Conservation (phyloP, 2,329 filamentous ascomycete genomes). For the Fusarium globosum region DNA sequence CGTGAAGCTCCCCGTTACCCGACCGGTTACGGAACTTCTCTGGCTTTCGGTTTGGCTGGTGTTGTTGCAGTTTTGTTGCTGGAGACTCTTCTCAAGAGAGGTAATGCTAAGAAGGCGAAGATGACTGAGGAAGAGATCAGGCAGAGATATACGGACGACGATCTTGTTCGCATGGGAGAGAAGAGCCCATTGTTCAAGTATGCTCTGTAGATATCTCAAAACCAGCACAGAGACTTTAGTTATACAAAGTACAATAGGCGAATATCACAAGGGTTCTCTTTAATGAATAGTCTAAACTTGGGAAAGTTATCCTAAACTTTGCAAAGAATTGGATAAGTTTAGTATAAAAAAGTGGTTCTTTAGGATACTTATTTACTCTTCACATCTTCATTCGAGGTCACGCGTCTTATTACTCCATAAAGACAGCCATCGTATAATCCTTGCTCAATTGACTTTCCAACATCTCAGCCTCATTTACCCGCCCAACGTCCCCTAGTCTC, state of each 20-base stretch:
- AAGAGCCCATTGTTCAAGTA: conserved; percentile 22
- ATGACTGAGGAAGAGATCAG: conserved; percentile 3
- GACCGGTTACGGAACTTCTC: conserved; percentile 11
- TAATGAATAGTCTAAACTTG: background rate
- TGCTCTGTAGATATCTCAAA: background rate
- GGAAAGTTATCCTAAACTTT: background rate
- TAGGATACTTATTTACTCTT: background rate
- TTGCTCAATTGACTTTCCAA: background rate
- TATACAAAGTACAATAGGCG: background rate
- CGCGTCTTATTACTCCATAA: background rate
- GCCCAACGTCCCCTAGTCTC: background rate
- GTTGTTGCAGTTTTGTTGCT: conserved; percentile 5
- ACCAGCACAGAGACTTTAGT: too few relatives aligned
- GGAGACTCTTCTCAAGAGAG: conserved; percentile 4
- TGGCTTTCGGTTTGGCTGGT: conserved; percentile 14
- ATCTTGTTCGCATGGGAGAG: conserved; percentile 22
- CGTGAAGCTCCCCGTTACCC: conserved; percentile 15
- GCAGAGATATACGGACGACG: conserved; percentile 5
- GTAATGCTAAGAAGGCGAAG: conserved; percentile 15
- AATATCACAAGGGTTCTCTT: background rate
- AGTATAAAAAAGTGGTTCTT: rapidly evolving
- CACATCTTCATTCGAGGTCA: background rate
- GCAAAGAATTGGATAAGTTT: too few relatives aligned
- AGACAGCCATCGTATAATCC: background rate
- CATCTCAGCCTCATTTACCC: background rate